phyloP scores from a whole-genome alignment of 2,329 filamentous ascomycete species.

The Microthyrium microscopicum region DNA sequence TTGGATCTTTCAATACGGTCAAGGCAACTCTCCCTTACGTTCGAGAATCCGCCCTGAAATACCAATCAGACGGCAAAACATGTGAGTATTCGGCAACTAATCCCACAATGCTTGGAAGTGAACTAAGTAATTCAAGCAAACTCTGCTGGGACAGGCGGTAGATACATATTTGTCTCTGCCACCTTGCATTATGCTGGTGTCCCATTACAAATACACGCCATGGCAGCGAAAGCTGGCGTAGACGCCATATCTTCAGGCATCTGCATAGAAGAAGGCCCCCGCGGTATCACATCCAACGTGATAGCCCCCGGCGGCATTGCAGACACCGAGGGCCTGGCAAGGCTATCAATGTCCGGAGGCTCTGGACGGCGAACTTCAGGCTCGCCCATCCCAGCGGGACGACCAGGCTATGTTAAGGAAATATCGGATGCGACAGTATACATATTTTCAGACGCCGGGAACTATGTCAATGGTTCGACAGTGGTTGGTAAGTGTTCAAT shows the following conservation, averaged over 20 bases:
- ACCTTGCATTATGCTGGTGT: slow-evolving; percentile 82
- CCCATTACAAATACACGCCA: slow-evolving; percentile 76
- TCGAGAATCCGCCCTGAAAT: slow-evolving; percentile 50
- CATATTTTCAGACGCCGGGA: slow-evolving; percentile 63
- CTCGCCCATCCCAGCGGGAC: slow-evolving; percentile 61
- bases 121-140: slow-evolving; percentile 18
- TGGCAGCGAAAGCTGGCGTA: slow-evolving; percentile 78
- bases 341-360: slow-evolving; percentile 19
- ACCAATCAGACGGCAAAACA: slow-evolving; percentile 42
- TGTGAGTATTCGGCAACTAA: slow-evolving; percentile 16
- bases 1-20: slow-evolving; percentile 87
- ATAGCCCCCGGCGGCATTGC: slow-evolving; percentile 77
- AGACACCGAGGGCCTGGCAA: slow-evolving; percentile 51
- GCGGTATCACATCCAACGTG: slow-evolving; percentile 73
- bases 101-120: slow-evolving; percentile 1
- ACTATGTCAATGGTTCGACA: slow-evolving; percentile 69
- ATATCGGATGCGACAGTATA: slow-evolving; percentile 88
- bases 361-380: slow-evolving; percentile 15
- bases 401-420: slow-evolving; percentile 67
- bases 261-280: slow-evolving; percentile 77
- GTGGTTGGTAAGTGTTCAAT: slow-evolving; percentile 47
- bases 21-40: slow-evolving; percentile 82
- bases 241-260: slow-evolving; percentile 69
- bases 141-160: slow-evolving; percentile 47
- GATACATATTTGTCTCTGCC: slow-evolving; percentile 80